Percentiles rank a stretch among this genome's conserved stretches.
Evolutionary conservation across 805 yeast genomes (phyloP).

Genomic region (Metschnikowia aberdeeniae): DNA sequence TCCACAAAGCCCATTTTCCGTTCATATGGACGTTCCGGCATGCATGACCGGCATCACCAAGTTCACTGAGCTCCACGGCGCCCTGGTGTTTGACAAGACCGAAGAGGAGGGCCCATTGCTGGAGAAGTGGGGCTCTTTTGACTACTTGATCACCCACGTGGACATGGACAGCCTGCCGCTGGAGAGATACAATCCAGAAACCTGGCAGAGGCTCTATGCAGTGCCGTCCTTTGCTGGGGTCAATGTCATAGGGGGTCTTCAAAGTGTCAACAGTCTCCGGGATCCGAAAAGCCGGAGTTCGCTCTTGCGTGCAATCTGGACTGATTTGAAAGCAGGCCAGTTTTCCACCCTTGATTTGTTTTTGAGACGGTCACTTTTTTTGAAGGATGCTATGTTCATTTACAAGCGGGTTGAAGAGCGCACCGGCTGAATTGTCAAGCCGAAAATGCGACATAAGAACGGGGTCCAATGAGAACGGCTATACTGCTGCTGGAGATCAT

Average conservation of each 20-base stretch:
- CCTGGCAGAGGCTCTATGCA: slow-evolving; percentile 21
- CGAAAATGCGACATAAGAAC: too few relatives aligned
- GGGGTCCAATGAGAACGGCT: too few relatives aligned
- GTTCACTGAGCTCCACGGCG: slow-evolving; percentile 58
- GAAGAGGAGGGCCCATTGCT: slow-evolving; percentile 46
- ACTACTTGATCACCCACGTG: slow-evolving; percentile 28
- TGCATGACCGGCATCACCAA: slow-evolving; percentile 85
- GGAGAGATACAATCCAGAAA: slow-evolving; percentile 10
- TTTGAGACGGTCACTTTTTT: slow-evolving; percentile 3
- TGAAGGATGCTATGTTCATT: slow-evolving; percentile 25
- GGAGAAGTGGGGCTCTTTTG: slow-evolving; percentile 27
- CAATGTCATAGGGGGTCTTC: slow-evolving; percentile 7
- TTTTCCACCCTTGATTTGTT: slow-evolving; percentile 4
- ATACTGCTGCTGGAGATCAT: background rate
- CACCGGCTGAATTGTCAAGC: background rate
- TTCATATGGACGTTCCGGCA: slow-evolving; percentile 75
- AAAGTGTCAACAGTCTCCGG: background rate
- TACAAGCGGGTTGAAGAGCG: slow-evolving; percentile 22
- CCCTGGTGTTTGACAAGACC: slow-evolving; percentile 66
- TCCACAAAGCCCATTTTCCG: slow-evolving; percentile 27
- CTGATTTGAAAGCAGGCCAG: slow-evolving; percentile 7
- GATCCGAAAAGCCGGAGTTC: background rate
- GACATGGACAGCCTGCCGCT: slow-evolving; percentile 10
- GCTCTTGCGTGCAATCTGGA: slow-evolving; percentile 4
- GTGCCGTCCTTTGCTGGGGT: slow-evolving; percentile 22